Percentiles rank a stretch among this genome's conserved stretches.
These are phyloP conservation scores for Arctium lappa DNA, from an alignment of 129 eudicot genomes.

Conservation along the genomic window DNA sequence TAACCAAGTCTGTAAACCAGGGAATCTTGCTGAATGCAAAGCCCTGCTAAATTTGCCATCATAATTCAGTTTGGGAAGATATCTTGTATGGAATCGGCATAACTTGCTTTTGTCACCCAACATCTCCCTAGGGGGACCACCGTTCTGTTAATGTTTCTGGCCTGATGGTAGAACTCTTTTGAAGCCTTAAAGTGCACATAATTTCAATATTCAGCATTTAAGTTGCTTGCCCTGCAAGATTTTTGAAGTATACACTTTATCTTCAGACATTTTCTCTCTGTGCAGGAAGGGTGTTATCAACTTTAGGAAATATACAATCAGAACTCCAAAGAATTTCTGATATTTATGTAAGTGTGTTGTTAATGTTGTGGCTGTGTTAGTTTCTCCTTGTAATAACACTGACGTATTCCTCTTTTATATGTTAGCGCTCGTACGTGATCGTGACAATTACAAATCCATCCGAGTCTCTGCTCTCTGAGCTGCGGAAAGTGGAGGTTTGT, in stretches of 20 bases:
- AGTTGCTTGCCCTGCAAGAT: neutral
- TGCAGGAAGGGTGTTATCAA: slow-evolving; percentile 65
- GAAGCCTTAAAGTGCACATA: neutral
- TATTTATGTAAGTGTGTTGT: slow-evolving; percentile 64
- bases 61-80: neutral
- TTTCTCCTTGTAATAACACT: slow-evolving; percentile 9
- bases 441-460: slow-evolving; percentile 87
- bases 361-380: slow-evolving; percentile 12
- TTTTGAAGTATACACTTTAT: neutral
- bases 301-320: slow-evolving; percentile 72
- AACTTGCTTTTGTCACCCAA: neutral
- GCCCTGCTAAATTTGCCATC: neutral
- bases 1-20: neutral
- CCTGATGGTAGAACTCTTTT: neutral
- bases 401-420: slow-evolving; percentile 28
- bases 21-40: neutral
- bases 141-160: neutral
- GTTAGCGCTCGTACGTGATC: slow-evolving; percentile 75
- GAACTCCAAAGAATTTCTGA: slow-evolving; percentile 82
- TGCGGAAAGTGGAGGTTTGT: slow-evolving; percentile 91
- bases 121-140: neutral
- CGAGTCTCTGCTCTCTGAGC: slow-evolving; percentile 84
- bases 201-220: neutral
- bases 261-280: slow-evolving; percentile 5
- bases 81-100: neutral